Evolutionary conservation across 176 grass and related monocot genomes (phyloP), one percentile per base, ranked within the genome.

Genomic region (Panicum miliaceum): DNA sequence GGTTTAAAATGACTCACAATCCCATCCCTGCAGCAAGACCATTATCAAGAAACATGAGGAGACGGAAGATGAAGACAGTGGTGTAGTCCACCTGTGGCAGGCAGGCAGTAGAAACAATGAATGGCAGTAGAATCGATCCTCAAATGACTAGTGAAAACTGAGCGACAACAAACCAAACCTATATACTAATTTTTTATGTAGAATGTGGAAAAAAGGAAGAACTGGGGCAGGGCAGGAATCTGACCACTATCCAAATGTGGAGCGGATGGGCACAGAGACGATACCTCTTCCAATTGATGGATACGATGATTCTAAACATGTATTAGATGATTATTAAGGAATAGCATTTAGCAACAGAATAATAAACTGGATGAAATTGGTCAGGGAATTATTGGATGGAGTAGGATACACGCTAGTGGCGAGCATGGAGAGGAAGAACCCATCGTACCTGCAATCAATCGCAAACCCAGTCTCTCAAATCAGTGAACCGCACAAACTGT

Each of bases 241-340:
- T 88, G 13, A 97, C 97, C 91, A 99, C 90, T 85, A 96, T 96
- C 97, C 97, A 99, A 88, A 99, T 91, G 87, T 99, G 97, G 69
- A 99, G 81, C 29, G 97, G 97, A 73, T 99, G 93, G 25, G 80
- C 88, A 68, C 97, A 99, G 5, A 94, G 81, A 68, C 82, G 97
- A 85, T 92, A 99, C 65, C 88, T 88, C 84, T 87, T 94, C 97
- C 97, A 99, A 60, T 99, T 99, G 88, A 99, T 94, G 66, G 97
- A 99, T 6, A 99, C 89, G 18, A 99, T 99, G 50, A 99, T 90
- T 83, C 97, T 95, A 77, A 40, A 15, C 27, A 62, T 26, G 75
- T 20, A 85, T 72, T 54, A 71, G 72, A 26, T 18, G 71, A 57
- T 71, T 48, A 56, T 70, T 54, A 71, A 73, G 69, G 51, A 83